Evolutionary conservation across 1,139 yeast genomes (phyloP).

Genomic region (Yamadazyma taylorii): DNA sequence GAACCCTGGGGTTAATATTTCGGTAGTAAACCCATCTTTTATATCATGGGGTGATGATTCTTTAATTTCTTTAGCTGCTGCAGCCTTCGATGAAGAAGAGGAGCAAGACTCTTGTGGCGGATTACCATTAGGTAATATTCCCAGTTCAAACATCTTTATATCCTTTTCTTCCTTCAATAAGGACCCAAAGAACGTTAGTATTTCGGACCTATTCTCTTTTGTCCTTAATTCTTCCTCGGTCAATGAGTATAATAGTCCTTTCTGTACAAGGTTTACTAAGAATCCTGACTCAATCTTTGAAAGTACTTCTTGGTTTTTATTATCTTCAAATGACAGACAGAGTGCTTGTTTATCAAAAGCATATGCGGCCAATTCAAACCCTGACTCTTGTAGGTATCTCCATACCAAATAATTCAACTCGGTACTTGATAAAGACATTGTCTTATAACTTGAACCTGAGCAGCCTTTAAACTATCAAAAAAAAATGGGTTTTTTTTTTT

Average conservation of each 20-base stretch:
- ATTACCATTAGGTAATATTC: no score
- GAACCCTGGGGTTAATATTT: conserved; percentile 21
- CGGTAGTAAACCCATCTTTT: conserved; percentile 20
- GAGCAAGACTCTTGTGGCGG: not conserved
- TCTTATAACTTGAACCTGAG: not conserved
- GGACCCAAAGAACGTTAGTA: conserved; percentile 32
- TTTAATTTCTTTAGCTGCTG: not conserved
- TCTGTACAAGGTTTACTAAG: conserved; percentile 77
- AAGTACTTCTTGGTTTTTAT: conserved; percentile 45
- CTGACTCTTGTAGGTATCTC: conserved; percentile 91
- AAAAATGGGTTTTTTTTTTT: not conserved
- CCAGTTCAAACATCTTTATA: not conserved
- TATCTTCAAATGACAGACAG: conserved; percentile 57
- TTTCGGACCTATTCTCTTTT: conserved; percentile 16
- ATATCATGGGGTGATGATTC: not conserved
- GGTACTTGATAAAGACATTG: conserved; percentile 78
- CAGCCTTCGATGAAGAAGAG: not conserved
- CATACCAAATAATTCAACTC: conserved; percentile 90
- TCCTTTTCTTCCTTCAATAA: conserved; percentile 25
- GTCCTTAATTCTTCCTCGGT: conserved; percentile 29
- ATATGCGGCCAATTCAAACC: conserved; percentile 74
- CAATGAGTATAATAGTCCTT: conserved; percentile 69
- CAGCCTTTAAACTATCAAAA: no score
- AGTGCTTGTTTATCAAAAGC: conserved; percentile 78
- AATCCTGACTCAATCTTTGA: conserved; percentile 64